Evolutionary conservation across 345 rosid species (phyloP).

Genomic region (Citrus sp.): DNA sequence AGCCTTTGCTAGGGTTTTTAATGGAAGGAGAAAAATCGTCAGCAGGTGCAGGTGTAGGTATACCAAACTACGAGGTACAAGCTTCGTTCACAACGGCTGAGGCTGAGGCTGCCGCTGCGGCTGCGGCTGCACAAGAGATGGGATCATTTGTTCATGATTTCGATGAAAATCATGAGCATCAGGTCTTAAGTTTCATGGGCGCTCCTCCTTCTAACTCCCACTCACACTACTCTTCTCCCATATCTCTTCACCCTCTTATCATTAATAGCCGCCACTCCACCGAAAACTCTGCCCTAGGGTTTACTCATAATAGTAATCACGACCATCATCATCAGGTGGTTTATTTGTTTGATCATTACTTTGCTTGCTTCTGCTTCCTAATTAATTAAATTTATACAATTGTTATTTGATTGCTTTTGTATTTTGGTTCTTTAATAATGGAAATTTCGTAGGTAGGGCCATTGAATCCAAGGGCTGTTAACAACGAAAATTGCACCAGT

Average conservation of each 20-base stretch:
- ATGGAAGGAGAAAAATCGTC: constrained; percentile 53
- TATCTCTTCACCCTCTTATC: constrained; percentile 34
- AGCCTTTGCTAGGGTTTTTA: background rate
- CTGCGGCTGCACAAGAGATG: constrained; percentile 58
- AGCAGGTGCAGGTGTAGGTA: background rate
- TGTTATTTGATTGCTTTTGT: background rate
- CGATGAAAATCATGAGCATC: constrained; percentile 49
- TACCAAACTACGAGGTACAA: constrained; percentile 57
- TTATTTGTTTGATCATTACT: no score
- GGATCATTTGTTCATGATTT: constrained; percentile 53
- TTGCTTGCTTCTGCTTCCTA: background rate
- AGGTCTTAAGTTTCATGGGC: constrained; percentile 58
- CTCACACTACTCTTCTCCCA: constrained; percentile 34
- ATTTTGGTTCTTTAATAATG: constrained; percentile 6
- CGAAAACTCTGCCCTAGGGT: constrained; percentile 36
- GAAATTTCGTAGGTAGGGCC: constrained; percentile 34
- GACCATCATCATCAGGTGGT: constrained; percentile 41
- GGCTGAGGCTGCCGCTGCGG: constrained; percentile 7
- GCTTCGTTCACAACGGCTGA: constrained; percentile 56
- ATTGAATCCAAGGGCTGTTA: constrained; percentile 45
- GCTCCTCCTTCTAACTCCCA: constrained; percentile 33
- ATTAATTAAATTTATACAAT: background rate
- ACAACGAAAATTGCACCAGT: constrained; percentile 38
- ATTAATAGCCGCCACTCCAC: constrained; percentile 5
- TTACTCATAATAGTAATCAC: constrained; percentile 33